These are phyloP conservation scores for Telfairia occidentalis DNA, from an alignment of 331 rosid species.

Conservation along the genomic window DNA sequence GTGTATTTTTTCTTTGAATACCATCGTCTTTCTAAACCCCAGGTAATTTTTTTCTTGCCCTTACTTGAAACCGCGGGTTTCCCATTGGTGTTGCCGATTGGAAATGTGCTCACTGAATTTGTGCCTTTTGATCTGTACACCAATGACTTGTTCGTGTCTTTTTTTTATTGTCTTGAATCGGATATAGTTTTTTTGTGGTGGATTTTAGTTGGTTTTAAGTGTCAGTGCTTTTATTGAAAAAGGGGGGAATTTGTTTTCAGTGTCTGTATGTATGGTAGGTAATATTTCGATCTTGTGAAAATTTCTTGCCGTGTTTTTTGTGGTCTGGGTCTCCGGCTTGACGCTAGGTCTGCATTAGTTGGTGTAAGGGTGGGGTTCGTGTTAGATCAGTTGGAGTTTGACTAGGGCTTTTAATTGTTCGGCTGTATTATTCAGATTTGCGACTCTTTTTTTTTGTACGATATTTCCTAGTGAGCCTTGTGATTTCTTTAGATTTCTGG, in stretches of 20 bases:
- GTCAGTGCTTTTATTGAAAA: background rate
- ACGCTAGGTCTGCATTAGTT: background rate
- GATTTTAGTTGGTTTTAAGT: background rate
- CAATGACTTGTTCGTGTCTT: background rate
- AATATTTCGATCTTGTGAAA: background rate
- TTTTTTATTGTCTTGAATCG: background rate
- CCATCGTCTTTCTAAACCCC: background rate
- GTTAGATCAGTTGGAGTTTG: background rate
- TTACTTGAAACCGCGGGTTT: background rate
- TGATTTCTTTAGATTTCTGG: background rate
- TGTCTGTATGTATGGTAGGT: background rate
- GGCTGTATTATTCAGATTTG: background rate
- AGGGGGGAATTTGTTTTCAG: background rate
- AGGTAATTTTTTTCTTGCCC: slow-evolving; percentile 12
- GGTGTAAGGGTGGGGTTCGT: background rate
- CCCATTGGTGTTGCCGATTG: background rate
- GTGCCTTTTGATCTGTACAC: slow-evolving; percentile 2
- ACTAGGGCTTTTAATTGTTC: background rate
- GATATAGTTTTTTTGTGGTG: background rate
- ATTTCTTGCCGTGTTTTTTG: background rate
- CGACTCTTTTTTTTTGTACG: background rate
- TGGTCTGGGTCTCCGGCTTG: background rate
- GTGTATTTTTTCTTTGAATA: background rate
- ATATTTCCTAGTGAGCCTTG: background rate
- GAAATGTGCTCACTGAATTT: background rate